A percentile compares a stretch with the other conserved stretches of the same genome.
Evolutionary conservation across 768 basidiomycete genomes (phyloP).

Genomic region (Erythrobasidium yunnanense): DNA sequence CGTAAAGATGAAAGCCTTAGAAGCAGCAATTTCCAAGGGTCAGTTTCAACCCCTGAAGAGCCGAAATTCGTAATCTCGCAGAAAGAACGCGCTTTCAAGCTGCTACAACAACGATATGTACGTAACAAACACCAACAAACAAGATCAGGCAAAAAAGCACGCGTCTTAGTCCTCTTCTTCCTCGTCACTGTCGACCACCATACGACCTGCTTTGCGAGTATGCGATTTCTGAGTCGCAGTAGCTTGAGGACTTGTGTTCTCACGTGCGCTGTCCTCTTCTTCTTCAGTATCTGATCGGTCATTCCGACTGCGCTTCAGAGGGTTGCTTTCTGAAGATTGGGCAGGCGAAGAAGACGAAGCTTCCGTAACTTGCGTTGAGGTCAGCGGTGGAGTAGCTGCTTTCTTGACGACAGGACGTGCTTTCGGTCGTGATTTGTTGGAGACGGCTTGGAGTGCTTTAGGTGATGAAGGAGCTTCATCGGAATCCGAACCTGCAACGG

Average conservation of each 20-base stretch:
- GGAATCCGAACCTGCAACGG: slow-evolving; percentile 14
- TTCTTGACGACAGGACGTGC: slow-evolving; percentile 4
- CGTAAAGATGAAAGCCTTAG: not conserved
- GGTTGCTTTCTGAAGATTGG: not conserved
- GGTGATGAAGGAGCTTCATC: not conserved
- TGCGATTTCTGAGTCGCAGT: no score
- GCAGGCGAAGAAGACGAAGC: not conserved
- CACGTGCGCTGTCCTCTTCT: not conserved
- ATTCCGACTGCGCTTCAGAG: not conserved
- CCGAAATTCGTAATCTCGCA: no score
- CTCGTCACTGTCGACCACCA: slow-evolving; percentile 17
- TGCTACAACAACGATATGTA: not conserved
- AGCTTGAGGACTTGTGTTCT: no score
- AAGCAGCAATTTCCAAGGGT: not conserved
- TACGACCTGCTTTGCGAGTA: not conserved
- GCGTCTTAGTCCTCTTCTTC: slow-evolving; percentile 7
- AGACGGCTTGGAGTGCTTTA: not conserved
- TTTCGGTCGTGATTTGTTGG: not conserved
- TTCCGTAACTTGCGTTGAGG: no score
- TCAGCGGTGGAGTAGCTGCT: not conserved
- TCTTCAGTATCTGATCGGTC: not conserved
- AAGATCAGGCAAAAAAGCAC: no score
- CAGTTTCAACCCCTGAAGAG: no score
- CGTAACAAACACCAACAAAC: no score
- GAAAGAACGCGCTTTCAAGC: not conserved